A percentile compares a stretch with the other conserved stretches of the same genome.
phyloP scores from a whole-genome alignment of 176 grass and related monocot species.

The Rhynchospora breviuscula region DNA sequence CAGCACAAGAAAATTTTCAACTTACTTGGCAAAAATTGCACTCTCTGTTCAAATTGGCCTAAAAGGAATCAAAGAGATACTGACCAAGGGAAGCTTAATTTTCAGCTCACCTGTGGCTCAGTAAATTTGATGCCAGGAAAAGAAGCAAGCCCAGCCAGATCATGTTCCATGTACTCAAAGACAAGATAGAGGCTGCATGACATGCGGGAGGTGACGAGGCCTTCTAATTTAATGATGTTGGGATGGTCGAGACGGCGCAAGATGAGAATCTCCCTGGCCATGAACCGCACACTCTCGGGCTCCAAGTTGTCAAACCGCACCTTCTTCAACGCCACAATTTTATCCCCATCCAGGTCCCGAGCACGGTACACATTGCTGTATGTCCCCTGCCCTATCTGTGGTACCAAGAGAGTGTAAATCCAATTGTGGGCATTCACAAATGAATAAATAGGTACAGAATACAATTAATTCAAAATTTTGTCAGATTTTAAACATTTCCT shows the following conservation, averaged over 20 bases:
- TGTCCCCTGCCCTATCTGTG: slow-evolving; percentile 97
- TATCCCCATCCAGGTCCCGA: slow-evolving; percentile 77
- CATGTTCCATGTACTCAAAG: slow-evolving; percentile 99
- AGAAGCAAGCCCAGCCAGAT: slow-evolving; percentile 86
- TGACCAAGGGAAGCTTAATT: neutral
- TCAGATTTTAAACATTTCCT: neutral
- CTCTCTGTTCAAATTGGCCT: neutral
- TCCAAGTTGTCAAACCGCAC: slow-evolving; percentile 97
- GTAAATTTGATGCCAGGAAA: slow-evolving; percentile 84
- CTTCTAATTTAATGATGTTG: slow-evolving; percentile 96
- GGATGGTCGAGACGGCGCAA: slow-evolving; percentile 95
- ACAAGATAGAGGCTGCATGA: slow-evolving; percentile 99
- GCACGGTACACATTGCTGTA: slow-evolving; percentile 96
- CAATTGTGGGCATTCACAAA: neutral
- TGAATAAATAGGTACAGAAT: neutral
- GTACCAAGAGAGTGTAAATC: slow-evolving; percentile 16
- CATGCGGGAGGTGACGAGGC: slow-evolving; percentile 93
- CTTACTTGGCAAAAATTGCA: neutral
- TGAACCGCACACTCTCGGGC: slow-evolving; percentile 98
- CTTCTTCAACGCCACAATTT: slow-evolving; percentile 98
- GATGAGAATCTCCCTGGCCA: slow-evolving; percentile 95
- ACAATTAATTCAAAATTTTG: neutral
- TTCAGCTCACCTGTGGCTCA: slow-evolving; percentile 65
- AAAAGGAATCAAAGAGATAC: neutral
- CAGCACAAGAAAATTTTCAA: neutral